Evolutionary conservation across 2,329 filamentous ascomycete genomes (phyloP).

Genomic region (Penicillium fuscoglaucum): DNA sequence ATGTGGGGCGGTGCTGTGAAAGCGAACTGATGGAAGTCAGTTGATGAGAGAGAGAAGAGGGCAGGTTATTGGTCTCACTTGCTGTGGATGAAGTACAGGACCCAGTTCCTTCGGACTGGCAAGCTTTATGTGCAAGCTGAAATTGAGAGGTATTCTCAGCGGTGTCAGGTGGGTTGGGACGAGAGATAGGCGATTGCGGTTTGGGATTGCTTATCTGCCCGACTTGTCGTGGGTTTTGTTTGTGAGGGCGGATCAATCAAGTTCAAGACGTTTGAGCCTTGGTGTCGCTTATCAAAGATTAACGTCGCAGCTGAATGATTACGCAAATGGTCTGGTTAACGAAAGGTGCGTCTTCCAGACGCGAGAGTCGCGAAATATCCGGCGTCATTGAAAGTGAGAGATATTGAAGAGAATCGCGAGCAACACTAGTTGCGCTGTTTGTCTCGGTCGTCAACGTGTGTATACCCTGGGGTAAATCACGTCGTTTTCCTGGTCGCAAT

Average conservation of each 20-base stretch:
- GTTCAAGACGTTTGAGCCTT: not conserved
- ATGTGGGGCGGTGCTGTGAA: not conserved
- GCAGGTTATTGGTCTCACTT: not conserved
- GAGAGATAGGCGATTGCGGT: not conserved
- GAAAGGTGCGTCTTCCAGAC: constrained; percentile 19
- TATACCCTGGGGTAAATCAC: not conserved
- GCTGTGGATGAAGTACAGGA: not conserved
- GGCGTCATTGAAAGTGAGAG: constrained; percentile 17
- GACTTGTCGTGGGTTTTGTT: not conserved
- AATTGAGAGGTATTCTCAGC: not conserved
- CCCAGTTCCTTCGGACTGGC: not conserved
- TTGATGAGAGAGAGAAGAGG: not conserved
- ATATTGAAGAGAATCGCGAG: not conserved
- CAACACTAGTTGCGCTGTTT: not conserved
- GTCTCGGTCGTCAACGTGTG: not conserved
- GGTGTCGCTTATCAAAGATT: not conserved
- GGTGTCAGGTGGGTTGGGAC: not conserved
- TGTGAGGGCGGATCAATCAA: not conserved
- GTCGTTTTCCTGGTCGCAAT: constrained; percentile 8
- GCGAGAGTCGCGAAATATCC: constrained; percentile 13
- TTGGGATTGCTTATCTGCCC: not conserved
- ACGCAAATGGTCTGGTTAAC: constrained; percentile 14
- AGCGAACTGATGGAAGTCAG: constrained; percentile 3
- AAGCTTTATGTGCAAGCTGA: not conserved
- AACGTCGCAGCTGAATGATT: constrained; percentile 9